phyloP scores from a whole-genome alignment of 2,329 filamentous ascomycete species.

The Madurella mycetomatis region DNA sequence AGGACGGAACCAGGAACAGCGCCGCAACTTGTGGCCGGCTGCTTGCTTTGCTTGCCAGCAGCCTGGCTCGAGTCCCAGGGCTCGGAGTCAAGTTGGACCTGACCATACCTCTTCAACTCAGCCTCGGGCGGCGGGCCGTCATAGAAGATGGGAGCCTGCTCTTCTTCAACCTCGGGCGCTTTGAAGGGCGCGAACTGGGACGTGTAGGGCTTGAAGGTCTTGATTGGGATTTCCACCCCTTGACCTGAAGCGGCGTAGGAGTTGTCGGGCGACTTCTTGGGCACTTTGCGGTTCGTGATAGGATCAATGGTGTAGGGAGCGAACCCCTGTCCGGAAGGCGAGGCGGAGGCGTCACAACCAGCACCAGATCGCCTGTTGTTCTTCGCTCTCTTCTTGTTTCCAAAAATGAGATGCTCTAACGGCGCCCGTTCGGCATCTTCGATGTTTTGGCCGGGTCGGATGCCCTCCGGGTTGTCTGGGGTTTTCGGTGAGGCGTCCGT shows the following conservation, averaged over 20 bases:
- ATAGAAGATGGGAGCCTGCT: conserved; percentile 28
- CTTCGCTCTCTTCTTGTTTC: conserved; percentile 17
- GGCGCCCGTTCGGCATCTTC: conserved; percentile 43
- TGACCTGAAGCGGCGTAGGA: conserved; percentile 20
- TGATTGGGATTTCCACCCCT: conserved; percentile 25
- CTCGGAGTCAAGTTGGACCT: conserved; percentile 30
- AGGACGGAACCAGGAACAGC: conserved; percentile 8
- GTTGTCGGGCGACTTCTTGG: background rate
- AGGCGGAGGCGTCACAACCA: background rate
- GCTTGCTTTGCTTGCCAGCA: background rate
- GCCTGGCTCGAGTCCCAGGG: conserved; percentile 18
- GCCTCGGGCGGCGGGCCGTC: conserved; percentile 33
- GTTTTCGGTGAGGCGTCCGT: conserved; percentile 33
- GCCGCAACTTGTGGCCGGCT: conserved; percentile 4
- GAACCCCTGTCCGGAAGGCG: background rate
- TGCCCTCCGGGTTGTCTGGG: conserved; percentile 33
- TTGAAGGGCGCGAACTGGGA: conserved; percentile 32
- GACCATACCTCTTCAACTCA: conserved; percentile 36
- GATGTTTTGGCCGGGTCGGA: conserved; percentile 39
- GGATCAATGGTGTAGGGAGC: conserved; percentile 48
- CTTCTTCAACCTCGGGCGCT: conserved; percentile 16
- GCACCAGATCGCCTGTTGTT: background rate
- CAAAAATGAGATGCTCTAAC: conserved; percentile 41
- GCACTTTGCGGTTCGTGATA: conserved; percentile 53
- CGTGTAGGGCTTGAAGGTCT: conserved; percentile 33